Conservation (phyloP, 331 rosid species). For the Rhamnella rubrinervis region DNA sequence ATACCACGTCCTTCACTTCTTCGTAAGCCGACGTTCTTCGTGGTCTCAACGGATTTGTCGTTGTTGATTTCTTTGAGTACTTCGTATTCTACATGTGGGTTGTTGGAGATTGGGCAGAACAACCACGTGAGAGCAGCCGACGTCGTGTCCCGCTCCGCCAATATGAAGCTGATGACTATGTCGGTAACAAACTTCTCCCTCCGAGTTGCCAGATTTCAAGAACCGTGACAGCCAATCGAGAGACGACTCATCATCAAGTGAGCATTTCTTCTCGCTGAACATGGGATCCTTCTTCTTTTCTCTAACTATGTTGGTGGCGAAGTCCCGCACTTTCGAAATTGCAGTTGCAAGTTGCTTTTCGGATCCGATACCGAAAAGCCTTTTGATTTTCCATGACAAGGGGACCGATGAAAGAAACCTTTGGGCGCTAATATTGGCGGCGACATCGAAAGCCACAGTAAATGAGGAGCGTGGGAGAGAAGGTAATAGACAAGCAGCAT, state of each 20-base stretch:
- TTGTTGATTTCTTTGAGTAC: slow-evolving; percentile 36
- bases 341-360: slow-evolving; percentile 40
- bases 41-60: too few species aligned
- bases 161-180: slow-evolving; percentile 61
- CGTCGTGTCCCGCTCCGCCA: slow-evolving; percentile 73
- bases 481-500: slow-evolving; percentile 52
- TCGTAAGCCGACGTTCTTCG: slow-evolving; percentile 17
- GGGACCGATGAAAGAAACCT: slow-evolving; percentile 38
- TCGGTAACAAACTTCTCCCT: slow-evolving; percentile 51
- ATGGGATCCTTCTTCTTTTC: too few species aligned
- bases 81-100: slow-evolving; percentile 43
- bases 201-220: slow-evolving; percentile 51
- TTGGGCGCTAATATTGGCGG: slow-evolving; percentile 29
- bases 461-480: slow-evolving; percentile 50
- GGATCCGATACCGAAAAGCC: slow-evolving; percentile 34
- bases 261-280: too few species aligned
- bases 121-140: slow-evolving; percentile 76
- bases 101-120: slow-evolving; percentile 52
- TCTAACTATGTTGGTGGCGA: slow-evolving; percentile 21
- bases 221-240: slow-evolving; percentile 60
- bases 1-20: slow-evolving; percentile 59
- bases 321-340: slow-evolving; percentile 35
- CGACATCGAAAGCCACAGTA: slow-evolving; percentile 54
- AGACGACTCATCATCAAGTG: neutral
- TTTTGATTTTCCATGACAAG: slow-evolving; percentile 49